A percentile compares a stretch with the other conserved stretches of the same genome.
Evolutionary conservation across 805 yeast genomes (phyloP).

Genomic region (Diddensiella santjacobensis): DNA sequence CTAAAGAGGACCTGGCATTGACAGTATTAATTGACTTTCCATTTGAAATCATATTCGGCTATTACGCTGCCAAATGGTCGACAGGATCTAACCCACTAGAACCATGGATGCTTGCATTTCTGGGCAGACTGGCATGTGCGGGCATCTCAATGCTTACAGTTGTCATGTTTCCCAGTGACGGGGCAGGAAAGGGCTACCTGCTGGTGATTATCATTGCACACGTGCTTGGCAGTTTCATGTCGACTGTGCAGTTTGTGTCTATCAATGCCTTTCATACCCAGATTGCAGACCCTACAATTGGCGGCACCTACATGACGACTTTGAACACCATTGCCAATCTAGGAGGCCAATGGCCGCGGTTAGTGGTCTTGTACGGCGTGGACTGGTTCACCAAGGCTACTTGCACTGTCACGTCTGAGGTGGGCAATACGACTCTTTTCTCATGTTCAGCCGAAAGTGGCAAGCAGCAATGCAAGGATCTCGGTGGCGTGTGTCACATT

Average conservation of each 20-base stretch:
- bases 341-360: conserved; percentile 97
- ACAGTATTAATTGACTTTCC: conserved; percentile 95
- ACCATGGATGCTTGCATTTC: conserved; percentile 88
- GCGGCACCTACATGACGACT: conserved; percentile 98
- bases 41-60: conserved; percentile 90
- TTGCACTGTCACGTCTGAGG: conserved; percentile 41
- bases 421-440: conserved; percentile 20
- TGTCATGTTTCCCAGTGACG: conserved; percentile 58
- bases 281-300: conserved; percentile 92
- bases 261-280: conserved; percentile 92
- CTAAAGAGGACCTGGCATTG: conserved; percentile 89
- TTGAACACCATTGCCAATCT: conserved; percentile 86
- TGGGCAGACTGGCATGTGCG: conserved; percentile 79
- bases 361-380: conserved; percentile 73
- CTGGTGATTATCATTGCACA: conserved; percentile 76
- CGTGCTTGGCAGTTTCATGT: conserved; percentile 82
- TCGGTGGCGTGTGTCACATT: conserved; percentile 54
- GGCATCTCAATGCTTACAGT: conserved; percentile 70
- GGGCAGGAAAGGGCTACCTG: conserved; percentile 52
- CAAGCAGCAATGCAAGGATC: conserved; percentile 48
- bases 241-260: conserved; percentile 92
- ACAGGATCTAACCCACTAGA: conserved; percentile 61
- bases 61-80: conserved; percentile 94
- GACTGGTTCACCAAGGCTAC: conserved; percentile 68
- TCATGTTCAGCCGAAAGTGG: conserved; percentile 38